Percentiles rank a stretch among this genome's conserved stretches.
Evolutionary conservation across 1,284 basidiomycete genomes (phyloP).

Genomic region (Psilocybe mexicana): DNA sequence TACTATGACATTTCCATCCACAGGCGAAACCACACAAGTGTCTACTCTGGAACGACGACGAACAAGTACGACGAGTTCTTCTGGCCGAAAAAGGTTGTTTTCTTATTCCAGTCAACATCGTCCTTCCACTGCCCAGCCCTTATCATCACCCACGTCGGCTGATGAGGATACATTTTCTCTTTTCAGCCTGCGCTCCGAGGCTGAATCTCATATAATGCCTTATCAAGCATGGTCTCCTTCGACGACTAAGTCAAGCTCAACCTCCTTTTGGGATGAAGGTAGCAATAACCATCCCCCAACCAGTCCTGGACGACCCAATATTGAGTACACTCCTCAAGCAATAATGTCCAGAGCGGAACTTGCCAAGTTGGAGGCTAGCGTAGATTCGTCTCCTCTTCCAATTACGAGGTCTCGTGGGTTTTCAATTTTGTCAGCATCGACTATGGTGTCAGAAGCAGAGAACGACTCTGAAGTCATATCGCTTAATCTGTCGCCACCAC

Average conservation of each 20-base stretch:
- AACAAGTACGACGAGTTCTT: constrained; percentile 31
- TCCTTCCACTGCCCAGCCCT: constrained; percentile 47
- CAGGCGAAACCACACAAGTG: constrained; percentile 18
- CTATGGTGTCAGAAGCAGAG: constrained; percentile 28
- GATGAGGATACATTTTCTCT: constrained; percentile 56
- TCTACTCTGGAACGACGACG: constrained; percentile 30
- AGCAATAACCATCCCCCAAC: constrained; percentile 28
- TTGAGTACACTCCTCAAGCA: constrained; percentile 58
- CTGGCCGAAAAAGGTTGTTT: constrained; percentile 58
- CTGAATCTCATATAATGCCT: constrained; percentile 29
- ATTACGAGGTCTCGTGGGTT: constrained; percentile 30
- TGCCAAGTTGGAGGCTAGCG: constrained; percentile 55
- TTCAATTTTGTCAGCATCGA: constrained; percentile 40
- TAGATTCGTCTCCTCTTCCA: constrained; percentile 30
- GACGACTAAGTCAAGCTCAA: constrained; percentile 19
- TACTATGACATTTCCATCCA: constrained; percentile 21
- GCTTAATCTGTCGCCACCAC: constrained; percentile 21
- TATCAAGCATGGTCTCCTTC: constrained; percentile 31
- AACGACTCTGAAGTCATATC: constrained; percentile 16
- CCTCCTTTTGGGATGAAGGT: constrained; percentile 53
- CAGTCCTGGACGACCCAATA: constrained; percentile 32
- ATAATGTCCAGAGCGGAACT: constrained; percentile 69
- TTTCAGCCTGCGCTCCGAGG: constrained; percentile 50
- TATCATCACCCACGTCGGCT: constrained; percentile 15
- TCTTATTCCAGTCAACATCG: constrained; percentile 53